A percentile compares a stretch with the other conserved stretches of the same genome.
phyloP scores from a whole-genome alignment of 805 yeast genomes.

The Suhomyces xylopsoci region DNA sequence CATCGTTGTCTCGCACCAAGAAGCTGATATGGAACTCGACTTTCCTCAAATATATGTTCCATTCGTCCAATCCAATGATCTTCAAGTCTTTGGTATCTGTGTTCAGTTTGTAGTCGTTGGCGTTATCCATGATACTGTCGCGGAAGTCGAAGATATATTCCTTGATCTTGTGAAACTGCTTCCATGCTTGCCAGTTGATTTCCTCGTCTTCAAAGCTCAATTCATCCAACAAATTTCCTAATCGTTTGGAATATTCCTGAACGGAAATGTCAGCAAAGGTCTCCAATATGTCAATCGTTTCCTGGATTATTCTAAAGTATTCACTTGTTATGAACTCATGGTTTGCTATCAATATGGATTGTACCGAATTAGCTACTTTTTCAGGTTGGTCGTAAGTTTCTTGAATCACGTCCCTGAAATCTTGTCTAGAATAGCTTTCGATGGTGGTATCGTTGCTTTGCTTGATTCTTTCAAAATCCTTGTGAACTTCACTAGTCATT shows the following conservation, averaged over 20 bases:
- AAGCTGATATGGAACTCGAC: slow-evolving; percentile 47
- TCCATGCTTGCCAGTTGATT: slow-evolving; percentile 38
- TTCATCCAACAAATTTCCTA: slow-evolving; percentile 50
- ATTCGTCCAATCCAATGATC: slow-evolving; percentile 32
- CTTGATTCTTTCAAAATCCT: slow-evolving; percentile 31
- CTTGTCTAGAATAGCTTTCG: slow-evolving; percentile 29
- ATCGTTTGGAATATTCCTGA: slow-evolving; percentile 59
- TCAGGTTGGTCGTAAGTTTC: slow-evolving; percentile 23
- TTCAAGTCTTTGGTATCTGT: slow-evolving; percentile 6
- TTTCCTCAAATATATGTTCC: slow-evolving; percentile 35
- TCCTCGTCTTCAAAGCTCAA: slow-evolving; percentile 31
- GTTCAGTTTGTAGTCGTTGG: slow-evolving; percentile 18
- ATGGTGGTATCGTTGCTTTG: slow-evolving; percentile 12
- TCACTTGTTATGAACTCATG: slow-evolving; percentile 26
- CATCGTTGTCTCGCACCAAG: slow-evolving; percentile 58
- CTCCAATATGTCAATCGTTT: slow-evolving; percentile 63
- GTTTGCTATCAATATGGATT: slow-evolving; percentile 20
- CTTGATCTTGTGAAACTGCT: slow-evolving; percentile 55
- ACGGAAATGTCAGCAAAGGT: slow-evolving; percentile 70
- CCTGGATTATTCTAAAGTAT: slow-evolving; percentile 33
- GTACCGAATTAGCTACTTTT: slow-evolving; percentile 19
- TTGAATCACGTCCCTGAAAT: slow-evolving; percentile 33
- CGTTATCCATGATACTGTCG: slow-evolving; percentile 43
- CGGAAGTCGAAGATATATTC: slow-evolving; percentile 52
- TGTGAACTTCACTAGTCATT: slow-evolving; percentile 30